phyloP scores from a whole-genome alignment of 2,329 filamentous ascomycete genomes.

The Colletotrichum lupini region DNA sequence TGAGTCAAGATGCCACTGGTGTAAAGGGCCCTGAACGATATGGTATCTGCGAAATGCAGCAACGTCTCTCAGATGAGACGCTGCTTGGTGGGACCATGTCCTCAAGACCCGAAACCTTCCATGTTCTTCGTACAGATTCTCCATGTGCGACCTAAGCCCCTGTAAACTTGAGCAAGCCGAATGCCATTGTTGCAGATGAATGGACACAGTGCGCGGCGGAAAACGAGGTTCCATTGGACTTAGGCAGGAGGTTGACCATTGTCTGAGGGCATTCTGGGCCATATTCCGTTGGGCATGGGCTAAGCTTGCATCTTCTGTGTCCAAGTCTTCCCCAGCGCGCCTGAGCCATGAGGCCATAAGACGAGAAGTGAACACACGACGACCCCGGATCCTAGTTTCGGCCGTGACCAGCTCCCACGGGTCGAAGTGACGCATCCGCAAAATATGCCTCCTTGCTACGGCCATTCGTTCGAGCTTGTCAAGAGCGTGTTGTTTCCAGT shows the following conservation, averaged over 20 bases:
- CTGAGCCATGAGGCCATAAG: slow-evolving; percentile 18
- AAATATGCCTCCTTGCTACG: slow-evolving; percentile 75
- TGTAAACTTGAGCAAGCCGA: neutral
- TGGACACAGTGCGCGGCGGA: neutral
- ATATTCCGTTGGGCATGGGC: neutral
- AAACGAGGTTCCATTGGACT: neutral
- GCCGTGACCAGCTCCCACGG: slow-evolving; percentile 37
- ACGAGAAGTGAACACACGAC: slow-evolving; percentile 16
- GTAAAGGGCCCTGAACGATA: slow-evolving; percentile 1
- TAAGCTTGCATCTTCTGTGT: neutral
- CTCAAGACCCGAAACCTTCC: neutral
- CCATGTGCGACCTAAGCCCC: neutral
- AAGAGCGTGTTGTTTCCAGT: slow-evolving; percentile 73
- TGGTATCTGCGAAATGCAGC: neutral
- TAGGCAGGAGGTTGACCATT: slow-evolving; percentile 12
- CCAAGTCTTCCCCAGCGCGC: neutral
- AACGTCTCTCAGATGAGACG: neutral
- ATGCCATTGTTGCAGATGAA: slow-evolving; percentile 15
- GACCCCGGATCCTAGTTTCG: slow-evolving; percentile 16
- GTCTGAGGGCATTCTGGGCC: neutral
- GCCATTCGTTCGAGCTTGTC: slow-evolving; percentile 75
- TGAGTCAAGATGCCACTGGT: slow-evolving; percentile 19
- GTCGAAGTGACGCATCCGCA: slow-evolving; percentile 61
- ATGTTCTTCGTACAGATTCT: neutral
- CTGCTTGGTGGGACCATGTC: slow-evolving; percentile 5